Base-by-base conservation (phyloP, 805 yeast genomes). In the Hanseniaspora guilliermondii region DNA sequence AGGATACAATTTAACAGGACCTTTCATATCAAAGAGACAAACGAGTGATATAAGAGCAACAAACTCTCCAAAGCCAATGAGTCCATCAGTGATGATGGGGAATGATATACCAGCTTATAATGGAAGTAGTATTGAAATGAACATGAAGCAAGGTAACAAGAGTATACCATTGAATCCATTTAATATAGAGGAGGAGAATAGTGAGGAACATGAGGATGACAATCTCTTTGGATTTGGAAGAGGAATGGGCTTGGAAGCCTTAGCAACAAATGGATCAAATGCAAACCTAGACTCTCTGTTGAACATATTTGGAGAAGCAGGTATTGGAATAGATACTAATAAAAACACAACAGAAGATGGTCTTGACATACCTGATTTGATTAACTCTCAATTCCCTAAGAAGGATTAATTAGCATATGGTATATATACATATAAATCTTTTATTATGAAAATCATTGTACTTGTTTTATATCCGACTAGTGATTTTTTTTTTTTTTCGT, bases 341-440 rank as follows among this genome's bases (percentile, higher is more conserved):
- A 5, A 53, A 60, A 21, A 39, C 58, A 6, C 57, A 53, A 69
- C 68, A 47, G 65, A 67, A 30, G 74, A 72, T 53, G 11, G 60
- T 61, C 6, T 72, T 73, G 75, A 64, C 62, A 37, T 56, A 55
- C 7, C 62, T 72, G 48, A 65, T 76, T 46, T 64, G 65, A 25
- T 67, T 63, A 17, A 72, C 74, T 33, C 67, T 71, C 32, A 59
- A 63, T 50, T 50, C 30, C 36, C 40, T 17, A 17, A 47, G 53
- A 19, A 19, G 55, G 33, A 39, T 14, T 24, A 19, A 37, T n/a
- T 25, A 24, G 8, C n/a, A n/a, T 12, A 30, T 14, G 25, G 27
- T n/a, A 30, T 17, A 44, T 30, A n/a, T 6, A 12, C 40, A 30
- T 17, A 11, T 39, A 24, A 19, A 24, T 49, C 12, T 11, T 4